Evolutionary conservation across 768 basidiomycete species (phyloP), one percentile per base, ranked within the genome.

Genomic region (Podaxis sp.): DNA sequence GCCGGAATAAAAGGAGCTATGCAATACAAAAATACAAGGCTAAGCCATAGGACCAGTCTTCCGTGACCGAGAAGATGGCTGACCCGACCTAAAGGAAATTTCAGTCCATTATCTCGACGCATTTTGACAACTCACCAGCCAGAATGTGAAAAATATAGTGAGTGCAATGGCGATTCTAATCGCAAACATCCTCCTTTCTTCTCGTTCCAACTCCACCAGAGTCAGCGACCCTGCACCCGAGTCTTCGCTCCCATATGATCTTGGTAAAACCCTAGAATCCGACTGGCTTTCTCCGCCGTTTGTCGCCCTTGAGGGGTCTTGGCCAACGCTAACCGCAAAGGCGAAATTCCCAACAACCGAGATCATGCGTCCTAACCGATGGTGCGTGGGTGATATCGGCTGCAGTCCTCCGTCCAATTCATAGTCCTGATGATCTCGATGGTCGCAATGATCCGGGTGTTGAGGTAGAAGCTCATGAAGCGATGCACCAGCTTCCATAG

Each of bases 131-230:
- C 80, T 61, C 61, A 89, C 87, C 66, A 84, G 75, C 92, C 92
- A 94, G 74, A 94, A 94, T n/a, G 80, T 64, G 21, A 91, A 67
- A 72, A 93, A 93, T 32, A 89, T 64, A 0, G 69, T 52, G 75
- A 83, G 83, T 0, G 87, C 85, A 18, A 90, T 71, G 1, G 66
- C 57, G 48, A 89, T 77, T 66, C 91, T 85, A 5, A 77, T 72
- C 42, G 75, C 75, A 63, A 87, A 83, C 37, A 87, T 86, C 62
- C 76, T 80, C 57, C 73, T 77, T 66, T 88, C 86, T 35, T 79
- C 79, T n/a, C 5, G 5, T 35, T 50, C 32, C n/a, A 62, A 9
- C 16, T 60, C 59, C 21, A 60, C 23, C 4, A 16, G 1, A 3
- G 48, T 40, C 11, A 59, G 40, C 10, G 36, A 4, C 13, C 63